Percentiles rank a stretch among this genome's conserved stretches.
These are phyloP conservation scores for Crassisporium funariophilum DNA, from an alignment of 768 basidiomycete species.

Conservation along the genomic window DNA sequence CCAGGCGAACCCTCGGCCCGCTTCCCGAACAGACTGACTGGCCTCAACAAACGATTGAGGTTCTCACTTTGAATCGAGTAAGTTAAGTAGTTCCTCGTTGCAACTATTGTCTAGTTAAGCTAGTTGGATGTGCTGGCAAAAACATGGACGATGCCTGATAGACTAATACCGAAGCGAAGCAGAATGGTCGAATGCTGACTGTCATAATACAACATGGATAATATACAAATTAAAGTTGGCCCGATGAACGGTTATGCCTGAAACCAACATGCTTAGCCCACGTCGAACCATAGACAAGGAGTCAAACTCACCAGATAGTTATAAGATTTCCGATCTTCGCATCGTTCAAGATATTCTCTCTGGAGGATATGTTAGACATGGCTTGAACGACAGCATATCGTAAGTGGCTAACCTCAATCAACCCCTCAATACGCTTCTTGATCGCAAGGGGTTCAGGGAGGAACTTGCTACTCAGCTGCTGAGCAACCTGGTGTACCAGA, in stretches of 20 bases:
- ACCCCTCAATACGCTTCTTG: conserved; percentile 90
- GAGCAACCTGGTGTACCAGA: conserved; percentile 87
- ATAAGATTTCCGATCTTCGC: conserved; percentile 86
- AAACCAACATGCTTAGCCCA: neutral
- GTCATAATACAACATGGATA: neutral
- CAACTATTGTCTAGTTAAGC: too few relatives aligned
- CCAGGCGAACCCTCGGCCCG: too few relatives aligned
- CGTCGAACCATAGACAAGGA: neutral
- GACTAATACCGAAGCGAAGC: too few relatives aligned
- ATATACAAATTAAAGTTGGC: neutral
- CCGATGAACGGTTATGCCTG: neutral
- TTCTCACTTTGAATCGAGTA: too few relatives aligned
- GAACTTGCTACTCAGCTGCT: conserved; percentile 84
- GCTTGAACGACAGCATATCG: neutral
- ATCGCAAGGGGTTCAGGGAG: conserved; percentile 82
- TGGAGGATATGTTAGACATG: conserved; percentile 30
- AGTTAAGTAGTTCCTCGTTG: too few relatives aligned
- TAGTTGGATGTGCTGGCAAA: too few relatives aligned
- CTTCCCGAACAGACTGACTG: too few relatives aligned
- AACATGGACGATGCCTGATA: too few relatives aligned
- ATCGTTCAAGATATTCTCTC: conserved; percentile 94
- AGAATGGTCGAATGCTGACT: too few relatives aligned
- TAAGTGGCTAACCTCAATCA: conserved; percentile 77
- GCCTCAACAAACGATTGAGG: too few relatives aligned
- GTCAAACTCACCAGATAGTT: conserved; percentile 37